A percentile compares a stretch with the other conserved stretches of the same genome.
These are phyloP conservation scores for Purshia tridentata DNA, from an alignment of 306 rosid species.

Conservation along the genomic window DNA sequence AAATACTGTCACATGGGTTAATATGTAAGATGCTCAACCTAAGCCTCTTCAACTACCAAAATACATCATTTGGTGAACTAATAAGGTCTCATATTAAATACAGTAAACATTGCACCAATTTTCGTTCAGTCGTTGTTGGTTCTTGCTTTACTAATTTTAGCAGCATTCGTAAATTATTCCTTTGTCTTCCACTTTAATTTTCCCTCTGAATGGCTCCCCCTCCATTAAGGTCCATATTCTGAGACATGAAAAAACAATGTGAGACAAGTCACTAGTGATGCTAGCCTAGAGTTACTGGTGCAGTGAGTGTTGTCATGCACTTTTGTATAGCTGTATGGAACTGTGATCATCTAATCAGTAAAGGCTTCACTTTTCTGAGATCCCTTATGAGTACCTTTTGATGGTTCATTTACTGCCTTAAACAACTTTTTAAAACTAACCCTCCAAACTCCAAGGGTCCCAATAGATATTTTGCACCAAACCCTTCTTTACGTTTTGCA, in stretches of 20 bases:
- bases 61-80: neutral
- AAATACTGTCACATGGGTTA: neutral
- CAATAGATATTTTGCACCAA: neutral
- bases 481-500: conserved; percentile 2
- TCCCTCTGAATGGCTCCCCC: neutral
- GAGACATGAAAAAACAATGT: neutral
- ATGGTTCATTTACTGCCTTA: conserved; percentile 31
- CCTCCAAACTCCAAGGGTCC: neutral
- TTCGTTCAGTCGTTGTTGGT: neutral
- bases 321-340: conserved; percentile 37
- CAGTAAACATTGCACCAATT: neutral
- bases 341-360: conserved; percentile 39
- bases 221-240: conserved; percentile 9
- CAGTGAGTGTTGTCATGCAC: conserved; percentile 10
- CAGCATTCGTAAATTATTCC: conserved; percentile 15
- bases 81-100: neutral
- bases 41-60: neutral
- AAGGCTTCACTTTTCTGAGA: conserved; percentile 29
- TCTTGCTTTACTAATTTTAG: neutral
- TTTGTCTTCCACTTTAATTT: conserved; percentile 12
- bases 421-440: conserved; percentile 14
- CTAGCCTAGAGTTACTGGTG: conserved; percentile 27
- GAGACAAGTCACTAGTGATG: conserved; percentile 14
- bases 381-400: conserved; percentile 24
- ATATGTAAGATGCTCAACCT: neutral